These are phyloP conservation scores for Arctium minus DNA, from an alignment of 129 eudicot species.

Conservation along the genomic window DNA sequence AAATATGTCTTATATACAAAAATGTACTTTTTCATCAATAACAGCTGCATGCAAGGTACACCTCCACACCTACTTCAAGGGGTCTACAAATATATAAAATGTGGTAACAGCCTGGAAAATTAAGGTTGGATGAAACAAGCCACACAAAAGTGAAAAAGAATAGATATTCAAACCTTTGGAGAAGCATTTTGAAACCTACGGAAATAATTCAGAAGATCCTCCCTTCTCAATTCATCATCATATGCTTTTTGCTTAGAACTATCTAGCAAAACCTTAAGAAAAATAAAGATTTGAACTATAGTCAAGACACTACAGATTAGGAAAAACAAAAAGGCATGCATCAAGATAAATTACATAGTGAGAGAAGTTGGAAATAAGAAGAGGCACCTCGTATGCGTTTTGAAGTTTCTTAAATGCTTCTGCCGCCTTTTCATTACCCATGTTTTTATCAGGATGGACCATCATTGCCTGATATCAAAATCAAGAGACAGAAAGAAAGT, in stretches of 20 bases:
- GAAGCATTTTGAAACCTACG: conserved; percentile 70
- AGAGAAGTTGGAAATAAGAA: not conserved
- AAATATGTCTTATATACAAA: not conserved
- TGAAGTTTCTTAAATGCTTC: conserved; percentile 99
- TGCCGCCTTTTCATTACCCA: conserved; percentile 98
- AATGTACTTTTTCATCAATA: not conserved
- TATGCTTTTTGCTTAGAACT: conserved; percentile 74
- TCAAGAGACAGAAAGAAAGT: not conserved
- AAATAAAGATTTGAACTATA: conserved; percentile 4
- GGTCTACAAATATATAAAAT: not conserved
- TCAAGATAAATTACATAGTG: not conserved
- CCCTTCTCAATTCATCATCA: conserved; percentile 90
- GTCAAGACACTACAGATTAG: conserved; percentile 4
- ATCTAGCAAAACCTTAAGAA: conserved; percentile 65
- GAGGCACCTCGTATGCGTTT: conserved; percentile 87
- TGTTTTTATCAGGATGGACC: conserved; percentile 98
- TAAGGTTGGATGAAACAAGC: not conserved
- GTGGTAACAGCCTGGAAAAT: conserved; percentile 14
- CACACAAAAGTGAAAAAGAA: conserved; percentile 9
- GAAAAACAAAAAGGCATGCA: not conserved
- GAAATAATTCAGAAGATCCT: conserved; percentile 81
- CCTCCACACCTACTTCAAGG: not conserved
- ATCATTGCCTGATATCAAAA: conserved; percentile 74
- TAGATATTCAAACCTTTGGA: conserved; percentile 54
- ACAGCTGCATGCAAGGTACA: conserved; percentile 4